Conservation (phyloP, 495 filamentous ascomycete genomes). For the Trichoderma orchidacearum region DNA sequence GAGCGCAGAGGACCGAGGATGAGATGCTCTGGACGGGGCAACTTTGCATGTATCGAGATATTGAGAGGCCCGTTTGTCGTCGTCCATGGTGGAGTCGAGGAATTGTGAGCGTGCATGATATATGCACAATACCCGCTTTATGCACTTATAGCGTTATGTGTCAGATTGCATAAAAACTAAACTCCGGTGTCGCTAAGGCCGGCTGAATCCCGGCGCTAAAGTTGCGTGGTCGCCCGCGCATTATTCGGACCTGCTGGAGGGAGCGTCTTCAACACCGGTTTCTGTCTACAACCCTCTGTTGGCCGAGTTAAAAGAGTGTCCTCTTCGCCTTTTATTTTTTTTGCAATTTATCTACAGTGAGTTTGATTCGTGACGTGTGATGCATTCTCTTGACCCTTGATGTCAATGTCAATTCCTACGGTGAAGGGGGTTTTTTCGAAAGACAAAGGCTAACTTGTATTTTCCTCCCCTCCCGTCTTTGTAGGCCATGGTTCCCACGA, state of each 20-base stretch:
- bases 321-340: no score
- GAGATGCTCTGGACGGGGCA: no score
- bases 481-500: background rate
- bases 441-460: no score
- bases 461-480: no score
- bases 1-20: background rate
- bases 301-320: no score
- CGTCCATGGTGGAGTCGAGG: background rate
- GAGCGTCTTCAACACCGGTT: slow-evolving; percentile 2
- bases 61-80: background rate
- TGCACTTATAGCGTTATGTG: background rate
- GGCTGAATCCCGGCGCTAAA: background rate
- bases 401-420: no score
- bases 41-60: no score
- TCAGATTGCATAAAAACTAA: slow-evolving; percentile 3
- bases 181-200: background rate
- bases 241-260: background rate
- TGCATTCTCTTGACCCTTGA: no score
- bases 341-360: no score
- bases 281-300: no score
- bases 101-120: background rate
- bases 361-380: no score
- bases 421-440: no score
- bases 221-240: slow-evolving; percentile 1
- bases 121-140: slow-evolving; percentile 8